Base-by-base conservation (phyloP, 768 basidiomycete species). In the Mycena alexandri region DNA sequence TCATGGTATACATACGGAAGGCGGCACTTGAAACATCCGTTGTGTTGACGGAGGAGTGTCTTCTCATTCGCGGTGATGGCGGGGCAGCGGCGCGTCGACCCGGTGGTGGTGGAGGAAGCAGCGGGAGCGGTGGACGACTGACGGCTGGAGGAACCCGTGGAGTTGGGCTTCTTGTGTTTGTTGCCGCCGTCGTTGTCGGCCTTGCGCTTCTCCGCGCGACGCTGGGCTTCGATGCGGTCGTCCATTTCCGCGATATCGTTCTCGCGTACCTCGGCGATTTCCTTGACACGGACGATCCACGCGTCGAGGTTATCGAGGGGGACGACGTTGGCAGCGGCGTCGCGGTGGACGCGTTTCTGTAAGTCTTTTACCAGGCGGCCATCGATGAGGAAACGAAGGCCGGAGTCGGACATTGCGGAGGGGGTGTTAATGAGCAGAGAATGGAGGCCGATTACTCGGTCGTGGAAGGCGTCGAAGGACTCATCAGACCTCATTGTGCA, bases 351-450 rank as follows among this genome's bases (percentile, higher is more conserved):
- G 50, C 8, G n/a, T 4, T 21, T 12, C 19, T 19, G 10, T 8
- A 47, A 19, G 46, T 47, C 46, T 4, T 12, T 12, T 9, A 47
- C 19, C 48, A 50, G 22, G 16, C 48, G 21, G 5, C 21, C 48
- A 13, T 25, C 48, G n/a, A 47, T 11, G 7, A n/a, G 19, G 46
- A n/a, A n/a, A n/a, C 46, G 46, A 5, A 47, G 46, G 19, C 46
- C 4, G n/a, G 19, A n/a, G 10, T 47, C 21, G 21, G 11, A 10
- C 19, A 47, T 16, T 5, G 33, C 33, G 22, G 48, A 13, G 2
- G 44, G 58, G 16, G 33, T 43, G 24, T 52, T 38, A 48, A 41
- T 21, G 25, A 61, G 44, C 1, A 61, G 50, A 17, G 50, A 25
- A 22, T 25, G 2, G 38, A 51, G 60, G 10, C 25, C 33, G 5